Conservation (phyloP, 805 yeast genomes). For the Metschnikowia bowlesiae region DNA sequence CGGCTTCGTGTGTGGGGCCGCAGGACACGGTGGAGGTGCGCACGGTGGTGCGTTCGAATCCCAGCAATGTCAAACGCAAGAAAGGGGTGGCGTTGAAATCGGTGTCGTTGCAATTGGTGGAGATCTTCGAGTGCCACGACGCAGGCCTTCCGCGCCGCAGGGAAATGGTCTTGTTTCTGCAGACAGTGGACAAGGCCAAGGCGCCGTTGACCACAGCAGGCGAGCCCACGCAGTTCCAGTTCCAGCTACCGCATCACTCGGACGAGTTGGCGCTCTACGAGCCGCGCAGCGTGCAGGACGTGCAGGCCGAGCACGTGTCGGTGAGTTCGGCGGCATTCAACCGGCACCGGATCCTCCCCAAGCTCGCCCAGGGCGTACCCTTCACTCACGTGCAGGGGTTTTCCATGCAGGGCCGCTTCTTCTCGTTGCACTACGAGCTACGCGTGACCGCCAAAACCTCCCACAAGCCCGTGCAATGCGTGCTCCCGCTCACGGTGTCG, state of each 20-base stretch:
- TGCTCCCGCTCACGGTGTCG: conserved; percentile 50
- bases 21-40: conserved; percentile 43
- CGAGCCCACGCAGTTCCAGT: conserved; percentile 19
- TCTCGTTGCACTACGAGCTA: conserved; percentile 49
- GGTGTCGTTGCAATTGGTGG: conserved; percentile 47
- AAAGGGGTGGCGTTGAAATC: conserved; percentile 38
- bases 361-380: conserved; percentile 37
- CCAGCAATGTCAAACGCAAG: conserved; percentile 25
- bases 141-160: conserved; percentile 46
- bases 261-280: conserved; percentile 29
- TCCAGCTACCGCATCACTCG: conserved; percentile 32
- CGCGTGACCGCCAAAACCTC: conserved; percentile 45
- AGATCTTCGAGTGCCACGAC: conserved; percentile 50
- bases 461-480: conserved; percentile 46
- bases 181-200: conserved; percentile 24
- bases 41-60: conserved; percentile 40
- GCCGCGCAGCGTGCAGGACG: background rate
- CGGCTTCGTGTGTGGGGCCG: conserved; percentile 56
- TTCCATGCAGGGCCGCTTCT: conserved; percentile 48
- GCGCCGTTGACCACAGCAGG: conserved; percentile 25
- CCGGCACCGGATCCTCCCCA: conserved; percentile 20
- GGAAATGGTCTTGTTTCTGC: conserved; percentile 38
- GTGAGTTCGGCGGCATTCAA: conserved; percentile 17
- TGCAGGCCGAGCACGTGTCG: conserved; percentile 6
- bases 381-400: conserved; percentile 46